Base-by-base conservation (phyloP, 306 rosid species). In the Medicago lupulina region DNA sequence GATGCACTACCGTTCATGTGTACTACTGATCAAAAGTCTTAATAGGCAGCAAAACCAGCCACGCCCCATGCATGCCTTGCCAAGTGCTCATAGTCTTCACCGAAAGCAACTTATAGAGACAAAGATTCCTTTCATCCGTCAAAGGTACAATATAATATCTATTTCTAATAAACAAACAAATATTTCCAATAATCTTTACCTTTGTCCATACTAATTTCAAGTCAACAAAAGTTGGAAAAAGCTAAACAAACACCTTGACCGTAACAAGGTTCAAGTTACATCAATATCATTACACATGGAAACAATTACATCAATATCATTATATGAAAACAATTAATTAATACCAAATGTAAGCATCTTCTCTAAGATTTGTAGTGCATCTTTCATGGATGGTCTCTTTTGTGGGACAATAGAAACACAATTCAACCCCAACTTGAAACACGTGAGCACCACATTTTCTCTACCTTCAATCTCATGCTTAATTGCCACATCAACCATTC, bases 331-430 rank as follows among this genome's bases (percentile, higher is more conserved):
- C 61, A 71, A 71, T 76, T 11, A 71, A 75, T 65, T 9, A 68
- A 34, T 3, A 12, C 55, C 28, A 63, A 55, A 57, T 15, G 15
- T 44, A 36, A 74, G 34, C 49, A 77, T 75, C 77, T 82, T 86
- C 17, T 89, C 97, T 3, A 95, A 79, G 57, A 84, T 72, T 77
- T 90, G 97, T 13, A 90, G 40, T 12, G 87, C 97, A 75, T 95
- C 97, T 84, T 88, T 95, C 93, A 92, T 95, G 41, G 89, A 79
- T 4, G 96, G 97, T 86, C 99, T 92, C 79, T 83, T 95, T 39
- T 87, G 97, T 46, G 93, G 93, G 44, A 47, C 84, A 75, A 84
- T 75, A 63, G 84, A 80, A 49, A 80, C 93, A 75, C 99, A 95
- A 9, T 82, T 83, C 54, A 92, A 80, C 15, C 99, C 97, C 73